Evolutionary conservation across 139 green algal genomes (phyloP), one percentile per base, ranked within the genome.

Genomic region (Chlorella vulgaris): DNA sequence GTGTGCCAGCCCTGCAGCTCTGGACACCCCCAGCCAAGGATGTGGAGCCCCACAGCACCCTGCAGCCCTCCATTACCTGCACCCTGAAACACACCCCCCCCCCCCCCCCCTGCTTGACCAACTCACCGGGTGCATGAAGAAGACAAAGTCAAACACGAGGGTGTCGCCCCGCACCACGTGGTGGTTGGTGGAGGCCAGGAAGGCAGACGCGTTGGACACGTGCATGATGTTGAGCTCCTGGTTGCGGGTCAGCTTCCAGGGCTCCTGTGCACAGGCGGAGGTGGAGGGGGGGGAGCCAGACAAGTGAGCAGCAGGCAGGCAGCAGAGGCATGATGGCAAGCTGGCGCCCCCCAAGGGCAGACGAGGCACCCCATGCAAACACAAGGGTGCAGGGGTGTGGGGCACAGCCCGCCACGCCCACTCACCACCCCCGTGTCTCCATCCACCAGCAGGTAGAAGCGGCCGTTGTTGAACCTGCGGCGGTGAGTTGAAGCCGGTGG

Each of bases 111-210:
- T n/a, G n/a, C n/a, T n/a, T n/a, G n/a, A n/a, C n/a, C n/a, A n/a
- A 13, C 83, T 58, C 61, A 91, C 85, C 28, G 94, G 92, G 80
- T 98, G 94, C 13, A 92, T 84, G 83, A 96, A 96, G 82, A 93
- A 97, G 26, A 95, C 85, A 71, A 94, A 98, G 83, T 98, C 94
- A 53, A 96, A 93, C 5, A 98, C 55, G 38, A 97, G 88, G 28
- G 93, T 97, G 87, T 96, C 91, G 0, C 92, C 93, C 1, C 83
- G 76, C 24, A 96, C 85, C 2, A 92, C 53, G 0, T 67, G 76
- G 74, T 81, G 89, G 3, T 88, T 67, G 0, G 91, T 78, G 19
- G 68, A 61, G 0, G 74, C 40, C 18, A 84, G 51, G 67, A 86
- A 94, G 2, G 39, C 7, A 18, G 50, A 60, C 4, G 83, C 81